Percentiles rank a stretch among this genome's conserved stretches.
Evolutionary conservation across 768 basidiomycete species (phyloP).

Genomic region (Pisolithus orientalis): DNA sequence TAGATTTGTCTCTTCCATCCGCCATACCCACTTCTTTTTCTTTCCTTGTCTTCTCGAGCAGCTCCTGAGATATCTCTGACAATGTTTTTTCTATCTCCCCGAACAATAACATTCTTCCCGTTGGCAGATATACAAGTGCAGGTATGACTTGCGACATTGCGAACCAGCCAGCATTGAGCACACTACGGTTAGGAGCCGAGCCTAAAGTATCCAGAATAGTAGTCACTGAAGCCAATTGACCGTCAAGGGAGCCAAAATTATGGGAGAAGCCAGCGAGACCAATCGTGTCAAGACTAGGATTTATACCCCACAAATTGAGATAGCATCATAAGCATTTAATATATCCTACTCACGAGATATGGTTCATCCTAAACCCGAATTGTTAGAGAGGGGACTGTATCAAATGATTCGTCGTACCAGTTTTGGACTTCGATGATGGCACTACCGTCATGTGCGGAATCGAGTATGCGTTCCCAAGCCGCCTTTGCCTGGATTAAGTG

Average conservation of each 20-base stretch:
- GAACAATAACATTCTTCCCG: slow-evolving; percentile 16
- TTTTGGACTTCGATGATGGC: slow-evolving; percentile 41
- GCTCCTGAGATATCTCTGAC: slow-evolving; percentile 32
- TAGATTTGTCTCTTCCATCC: slow-evolving; percentile 19
- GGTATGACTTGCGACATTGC: slow-evolving; percentile 27
- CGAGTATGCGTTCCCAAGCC: slow-evolving; percentile 25
- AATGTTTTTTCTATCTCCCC: slow-evolving; percentile 23
- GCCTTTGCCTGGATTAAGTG: slow-evolving; percentile 20
- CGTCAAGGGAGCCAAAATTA: slow-evolving; percentile 37
- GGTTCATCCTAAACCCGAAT: slow-evolving; percentile 34
- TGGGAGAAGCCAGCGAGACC: slow-evolving; percentile 42
- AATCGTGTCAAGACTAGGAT: slow-evolving; percentile 35
- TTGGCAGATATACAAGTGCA: slow-evolving; percentile 27
- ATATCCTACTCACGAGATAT: slow-evolving; percentile 30
- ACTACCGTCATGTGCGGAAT: slow-evolving; percentile 16
- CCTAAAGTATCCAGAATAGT: slow-evolving; percentile 20
- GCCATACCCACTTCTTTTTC: slow-evolving; percentile 22
- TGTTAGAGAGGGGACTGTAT: background rate
- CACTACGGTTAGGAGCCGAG: slow-evolving; percentile 8
- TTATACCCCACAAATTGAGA: background rate
- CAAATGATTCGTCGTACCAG: slow-evolving; percentile 27
- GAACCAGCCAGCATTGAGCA: slow-evolving; percentile 10
- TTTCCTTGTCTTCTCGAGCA: slow-evolving; percentile 32
- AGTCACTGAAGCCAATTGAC: slow-evolving; percentile 24
- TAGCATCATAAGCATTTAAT: background rate